phyloP scores from a whole-genome alignment of 2,329 filamentous ascomycete genomes.

The Alternaria ventricosa region DNA sequence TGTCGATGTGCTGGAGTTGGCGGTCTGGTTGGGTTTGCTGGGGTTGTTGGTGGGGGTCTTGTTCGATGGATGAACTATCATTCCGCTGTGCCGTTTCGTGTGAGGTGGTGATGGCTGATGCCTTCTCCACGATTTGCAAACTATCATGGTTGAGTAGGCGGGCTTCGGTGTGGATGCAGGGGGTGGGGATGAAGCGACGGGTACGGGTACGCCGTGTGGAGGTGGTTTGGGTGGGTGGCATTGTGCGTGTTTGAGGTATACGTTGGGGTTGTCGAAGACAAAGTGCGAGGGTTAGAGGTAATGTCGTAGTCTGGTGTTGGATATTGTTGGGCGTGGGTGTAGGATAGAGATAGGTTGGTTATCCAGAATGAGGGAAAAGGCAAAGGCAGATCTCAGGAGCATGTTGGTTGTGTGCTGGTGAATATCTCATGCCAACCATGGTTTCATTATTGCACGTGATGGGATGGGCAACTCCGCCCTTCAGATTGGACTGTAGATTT shows the following conservation, averaged over 20 bases:
- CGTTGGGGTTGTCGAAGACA: background rate
- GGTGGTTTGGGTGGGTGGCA: background rate
- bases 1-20: background rate
- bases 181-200: background rate
- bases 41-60: background rate
- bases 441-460: background rate
- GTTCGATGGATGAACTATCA: background rate
- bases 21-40: background rate
- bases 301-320: background rate
- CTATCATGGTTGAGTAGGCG: background rate
- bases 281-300: background rate
- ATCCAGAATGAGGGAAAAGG: background rate
- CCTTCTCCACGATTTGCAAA: too few relatives aligned
- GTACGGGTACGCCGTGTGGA: background rate
- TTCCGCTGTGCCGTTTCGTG: background rate
- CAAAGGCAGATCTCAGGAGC: background rate
- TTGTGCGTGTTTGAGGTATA: background rate
- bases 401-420: background rate
- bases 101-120: background rate
- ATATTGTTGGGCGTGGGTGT: background rate
- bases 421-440: background rate
- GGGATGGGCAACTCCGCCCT: background rate
- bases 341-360: background rate
- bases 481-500: background rate
- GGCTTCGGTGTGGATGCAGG: background rate